phyloP scores from a whole-genome alignment of 1,139 yeast species.

The Pichia sp. region DNA sequence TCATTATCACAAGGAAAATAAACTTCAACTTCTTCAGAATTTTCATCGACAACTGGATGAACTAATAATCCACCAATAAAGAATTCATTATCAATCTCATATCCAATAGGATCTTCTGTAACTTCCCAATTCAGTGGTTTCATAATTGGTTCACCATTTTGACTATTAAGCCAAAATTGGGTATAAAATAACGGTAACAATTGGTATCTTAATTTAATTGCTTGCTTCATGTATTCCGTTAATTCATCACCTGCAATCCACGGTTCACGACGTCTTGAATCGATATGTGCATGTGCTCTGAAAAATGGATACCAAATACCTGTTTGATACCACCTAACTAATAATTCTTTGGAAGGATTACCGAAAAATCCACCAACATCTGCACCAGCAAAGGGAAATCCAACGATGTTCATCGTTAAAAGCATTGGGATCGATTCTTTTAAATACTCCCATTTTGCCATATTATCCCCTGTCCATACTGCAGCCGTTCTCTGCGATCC shows the following conservation, averaged over 20 bases:
- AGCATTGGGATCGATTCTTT: slow-evolving; percentile 81
- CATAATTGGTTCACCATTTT: slow-evolving; percentile 62
- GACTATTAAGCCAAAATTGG: slow-evolving; percentile 60
- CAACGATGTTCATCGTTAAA: slow-evolving; percentile 71
- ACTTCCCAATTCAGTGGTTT: slow-evolving; percentile 67
- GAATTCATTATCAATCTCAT: slow-evolving; percentile 75
- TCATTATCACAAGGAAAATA: slow-evolving; percentile 57
- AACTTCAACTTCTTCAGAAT: slow-evolving; percentile 39
- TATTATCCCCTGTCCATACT: slow-evolving; percentile 97
- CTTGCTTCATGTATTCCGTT: slow-evolving; percentile 59
- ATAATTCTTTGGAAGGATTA: slow-evolving; percentile 71
- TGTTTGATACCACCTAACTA: slow-evolving; percentile 91
- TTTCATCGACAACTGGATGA: slow-evolving; percentile 71
- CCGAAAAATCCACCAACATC: slow-evolving; percentile 98
- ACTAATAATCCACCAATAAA: slow-evolving; percentile 76
- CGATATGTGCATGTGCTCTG: slow-evolving; percentile 95
- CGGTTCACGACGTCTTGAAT: slow-evolving; percentile 87
- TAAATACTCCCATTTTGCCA: slow-evolving; percentile 86
- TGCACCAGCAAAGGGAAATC: slow-evolving; percentile 92
- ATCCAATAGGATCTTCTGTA: slow-evolving; percentile 46
- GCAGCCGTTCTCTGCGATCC: slow-evolving; percentile 92
- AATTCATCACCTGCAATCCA: slow-evolving; percentile 77
- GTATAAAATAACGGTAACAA: slow-evolving; percentile 78
- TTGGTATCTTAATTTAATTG: slow-evolving; percentile 65
- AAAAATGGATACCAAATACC: slow-evolving; percentile 96